These are phyloP conservation scores for Eurotiales sp. DNA, from an alignment of 2,329 filamentous ascomycete genomes.

Conservation along the genomic window DNA sequence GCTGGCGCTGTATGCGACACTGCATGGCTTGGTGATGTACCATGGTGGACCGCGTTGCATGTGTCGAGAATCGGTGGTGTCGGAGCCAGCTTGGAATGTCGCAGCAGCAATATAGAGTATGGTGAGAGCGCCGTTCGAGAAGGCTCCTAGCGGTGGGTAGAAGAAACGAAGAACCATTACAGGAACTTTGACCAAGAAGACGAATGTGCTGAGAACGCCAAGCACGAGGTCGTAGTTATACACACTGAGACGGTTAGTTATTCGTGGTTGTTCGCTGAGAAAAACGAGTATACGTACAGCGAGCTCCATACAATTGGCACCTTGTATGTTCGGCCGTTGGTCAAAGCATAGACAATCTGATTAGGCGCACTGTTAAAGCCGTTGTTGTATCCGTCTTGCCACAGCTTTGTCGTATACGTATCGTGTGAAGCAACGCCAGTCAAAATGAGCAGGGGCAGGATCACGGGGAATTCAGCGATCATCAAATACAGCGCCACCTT, in stretches of 20 bases:
- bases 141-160: conserved; percentile 52
- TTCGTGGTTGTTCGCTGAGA: not conserved
- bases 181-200: conserved; percentile 56
- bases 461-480: conserved; percentile 54
- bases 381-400: conserved; percentile 58
- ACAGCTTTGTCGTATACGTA: conserved; percentile 58
- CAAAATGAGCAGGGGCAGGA: conserved; percentile 55
- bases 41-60: conserved; percentile 56
- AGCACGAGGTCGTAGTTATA: conserved; percentile 61
- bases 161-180: conserved; percentile 56
- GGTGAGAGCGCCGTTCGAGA: conserved; percentile 50
- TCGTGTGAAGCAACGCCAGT: conserved; percentile 61
- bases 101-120: conserved; percentile 54
- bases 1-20: conserved; percentile 44
- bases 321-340: conserved; percentile 55
- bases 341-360: conserved; percentile 54
- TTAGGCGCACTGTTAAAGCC: conserved; percentile 61
- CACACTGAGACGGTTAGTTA: conserved; percentile 40
- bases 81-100: conserved; percentile 54
- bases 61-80: conserved; percentile 55
- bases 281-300: conserved; percentile 46
- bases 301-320: conserved; percentile 57
- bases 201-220: conserved; percentile 58
- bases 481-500: conserved; percentile 52
- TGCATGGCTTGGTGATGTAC: conserved; percentile 62